A percentile compares a stretch with the other conserved stretches of the same genome.
Evolutionary conservation across 1,284 basidiomycete genomes (phyloP).

Genomic region (Rhizoctonia solani): DNA sequence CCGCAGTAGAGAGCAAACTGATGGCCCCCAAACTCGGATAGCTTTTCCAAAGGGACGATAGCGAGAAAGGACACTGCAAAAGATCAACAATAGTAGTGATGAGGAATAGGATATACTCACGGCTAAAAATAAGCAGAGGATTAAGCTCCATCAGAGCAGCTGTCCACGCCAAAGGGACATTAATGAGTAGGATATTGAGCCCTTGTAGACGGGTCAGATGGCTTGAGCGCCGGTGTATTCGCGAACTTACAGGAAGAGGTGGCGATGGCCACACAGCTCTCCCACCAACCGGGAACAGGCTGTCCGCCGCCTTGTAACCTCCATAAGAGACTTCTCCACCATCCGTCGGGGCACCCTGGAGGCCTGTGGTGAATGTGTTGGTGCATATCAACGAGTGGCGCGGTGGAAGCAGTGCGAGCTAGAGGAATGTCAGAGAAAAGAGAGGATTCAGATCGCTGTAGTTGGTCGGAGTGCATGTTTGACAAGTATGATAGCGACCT

Average conservation of each 20-base stretch:
- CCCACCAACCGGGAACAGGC: slow-evolving; percentile 17
- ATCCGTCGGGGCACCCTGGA: background rate
- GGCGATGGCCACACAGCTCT: background rate
- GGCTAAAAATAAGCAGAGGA: slow-evolving; percentile 5
- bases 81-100: background rate
- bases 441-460: background rate
- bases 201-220: background rate
- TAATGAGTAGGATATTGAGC: slow-evolving; percentile 26
- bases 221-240: too few relatives aligned
- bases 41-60: slow-evolving; percentile 28
- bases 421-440: background rate
- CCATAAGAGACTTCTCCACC: slow-evolving; percentile 18
- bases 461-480: background rate
- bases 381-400: background rate
- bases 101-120: background rate
- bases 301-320: slow-evolving; percentile 4
- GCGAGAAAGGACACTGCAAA: slow-evolving; percentile 30
- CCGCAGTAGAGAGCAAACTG: slow-evolving; percentile 35
- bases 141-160: slow-evolving; percentile 20
- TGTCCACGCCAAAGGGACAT: slow-evolving; percentile 32
- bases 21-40: slow-evolving; percentile 30
- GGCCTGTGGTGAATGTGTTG: background rate
- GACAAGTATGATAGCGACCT: slow-evolving; percentile 1
- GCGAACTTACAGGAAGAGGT: slow-evolving; percentile 21
- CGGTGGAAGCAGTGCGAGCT: slow-evolving; percentile 6